These are phyloP conservation scores for Nothophaeocryptopus gaeumannii DNA, from an alignment of 2,329 filamentous ascomycete species.

Conservation along the genomic window DNA sequence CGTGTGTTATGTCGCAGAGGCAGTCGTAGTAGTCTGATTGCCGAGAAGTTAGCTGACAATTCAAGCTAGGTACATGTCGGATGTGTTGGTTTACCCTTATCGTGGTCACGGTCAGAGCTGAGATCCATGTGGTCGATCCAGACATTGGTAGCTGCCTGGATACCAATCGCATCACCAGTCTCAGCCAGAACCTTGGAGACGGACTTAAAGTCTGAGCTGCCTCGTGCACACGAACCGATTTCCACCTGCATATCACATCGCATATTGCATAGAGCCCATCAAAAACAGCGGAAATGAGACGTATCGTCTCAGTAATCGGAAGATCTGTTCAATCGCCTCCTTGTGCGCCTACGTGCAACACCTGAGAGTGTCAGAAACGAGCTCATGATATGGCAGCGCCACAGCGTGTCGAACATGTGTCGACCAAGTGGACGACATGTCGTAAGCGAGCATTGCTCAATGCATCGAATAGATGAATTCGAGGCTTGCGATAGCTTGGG, in stretches of 20 bases:
- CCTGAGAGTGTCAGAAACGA: not conserved
- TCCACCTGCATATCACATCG: not conserved
- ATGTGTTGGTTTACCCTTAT: constrained; percentile 47
- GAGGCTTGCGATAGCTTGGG: not conserved
- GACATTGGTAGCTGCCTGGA: constrained; percentile 50
- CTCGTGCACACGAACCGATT: not conserved
- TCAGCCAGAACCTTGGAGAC: constrained; percentile 49
- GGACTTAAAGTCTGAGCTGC: constrained; percentile 1
- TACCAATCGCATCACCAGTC: constrained; percentile 52
- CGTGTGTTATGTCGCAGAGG: constrained; percentile 63
- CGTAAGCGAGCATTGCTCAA: not conserved
- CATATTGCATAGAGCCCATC: not conserved
- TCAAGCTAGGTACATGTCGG: too few relatives aligned
- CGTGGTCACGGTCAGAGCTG: constrained; percentile 56
- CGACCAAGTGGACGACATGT: not conserved
- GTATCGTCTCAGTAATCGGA: not conserved
- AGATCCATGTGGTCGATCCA: constrained; percentile 70
- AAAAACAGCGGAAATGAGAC: constrained; percentile 7
- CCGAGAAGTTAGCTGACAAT: too few relatives aligned
- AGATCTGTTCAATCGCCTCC: not conserved
- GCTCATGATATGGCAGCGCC: not conserved
- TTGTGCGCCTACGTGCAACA: constrained; percentile 1
- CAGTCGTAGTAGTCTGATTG: constrained; percentile 61
- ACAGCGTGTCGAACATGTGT: not conserved
- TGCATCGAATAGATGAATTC: constrained; percentile 1